Evolutionary conservation across 257 asterid genomes (phyloP), one percentile per base, ranked within the genome.

Genomic region (Leptodermis oblonga): DNA sequence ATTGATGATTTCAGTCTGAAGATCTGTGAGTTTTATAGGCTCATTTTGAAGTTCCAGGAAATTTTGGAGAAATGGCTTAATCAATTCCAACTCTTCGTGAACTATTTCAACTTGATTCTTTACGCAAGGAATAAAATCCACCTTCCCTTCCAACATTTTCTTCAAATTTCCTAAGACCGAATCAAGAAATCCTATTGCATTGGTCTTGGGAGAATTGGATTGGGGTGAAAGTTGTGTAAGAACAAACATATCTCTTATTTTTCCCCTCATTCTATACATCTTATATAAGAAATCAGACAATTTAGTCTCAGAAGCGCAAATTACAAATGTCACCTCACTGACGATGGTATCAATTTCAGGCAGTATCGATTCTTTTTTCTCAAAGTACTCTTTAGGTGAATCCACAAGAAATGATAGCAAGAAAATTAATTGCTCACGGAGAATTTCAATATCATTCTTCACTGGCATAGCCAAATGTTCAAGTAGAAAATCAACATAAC

Each of bases 151-250:
- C 18, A 68, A 10, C 70, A 18, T 20, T 28, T 68, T 33, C 12
- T 11, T 22, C 17, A 74, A 45, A 13, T 36, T 37, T 8, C 18
- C 56, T 48, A 18, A 2, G 45, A 68, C 37, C 7, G 26, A 37
- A 8, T 68, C 48, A n/a, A 34, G 13, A 41, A 68, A 74, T 2
- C 63, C 69, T 49, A 67, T 37, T 43, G 22, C 55, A 36, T 49
- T 43, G 13, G 64, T 68, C 33, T 15, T 48, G 61, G 78, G 65
- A 34, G 51, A 49, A 39, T 59, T 60, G 26, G n/a, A 5, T 3
- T 36, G 60, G 23, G 30, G 5, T 26, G 30, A 9, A 9, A 53
- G 28, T 7, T 49, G 73, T n/a, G 5, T 0, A 11, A 59, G 7
- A 5, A 28, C 53, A 65, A 18, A 73, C 61, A 56, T n/a, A 59